Percentiles rank a stretch among this genome's conserved stretches.
These are phyloP conservation scores for Physaria fendleri DNA, from an alignment of 345 rosid species.

Conservation along the genomic window DNA sequence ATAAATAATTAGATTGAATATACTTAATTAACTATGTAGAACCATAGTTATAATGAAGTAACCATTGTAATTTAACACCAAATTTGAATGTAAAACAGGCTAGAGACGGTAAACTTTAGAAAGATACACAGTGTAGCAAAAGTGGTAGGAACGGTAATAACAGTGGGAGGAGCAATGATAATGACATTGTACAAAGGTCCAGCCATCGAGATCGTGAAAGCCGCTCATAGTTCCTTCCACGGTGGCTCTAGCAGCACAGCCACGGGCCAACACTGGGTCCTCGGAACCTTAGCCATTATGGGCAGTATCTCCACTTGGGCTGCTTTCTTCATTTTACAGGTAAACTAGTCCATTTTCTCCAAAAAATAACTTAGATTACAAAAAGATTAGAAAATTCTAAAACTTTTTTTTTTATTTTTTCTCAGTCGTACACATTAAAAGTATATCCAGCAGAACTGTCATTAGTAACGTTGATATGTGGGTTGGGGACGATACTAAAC, in stretches of 20 bases:
- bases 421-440: conserved; percentile 71
- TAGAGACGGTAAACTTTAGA: conserved; percentile 59
- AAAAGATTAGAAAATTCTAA: too few relatives aligned
- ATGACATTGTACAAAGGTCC: conserved; percentile 96
- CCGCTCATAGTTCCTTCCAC: conserved; percentile 32
- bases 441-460: conserved; percentile 84
- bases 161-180: conserved; percentile 82
- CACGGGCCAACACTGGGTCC: conserved; percentile 45
- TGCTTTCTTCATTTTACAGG: conserved; percentile 54
- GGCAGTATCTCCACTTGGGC: conserved; percentile 66
- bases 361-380: too few relatives aligned
- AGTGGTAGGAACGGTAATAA: conserved; percentile 60
- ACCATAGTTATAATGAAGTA: background rate
- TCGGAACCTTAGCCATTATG: conserved; percentile 58
- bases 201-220: conserved; percentile 42
- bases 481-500: conserved; percentile 59
- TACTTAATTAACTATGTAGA: too few relatives aligned
- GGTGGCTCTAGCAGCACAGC: conserved; percentile 28
- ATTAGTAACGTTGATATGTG: conserved; percentile 61
- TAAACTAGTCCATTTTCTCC: too few relatives aligned
- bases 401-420: background rate
- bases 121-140: conserved; percentile 67
- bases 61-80: background rate
- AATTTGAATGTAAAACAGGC: conserved; percentile 28
- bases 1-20: too few relatives aligned